Conservation (phyloP, 2,329 filamentous ascomycete species). For the Triangularia setosa region DNA sequence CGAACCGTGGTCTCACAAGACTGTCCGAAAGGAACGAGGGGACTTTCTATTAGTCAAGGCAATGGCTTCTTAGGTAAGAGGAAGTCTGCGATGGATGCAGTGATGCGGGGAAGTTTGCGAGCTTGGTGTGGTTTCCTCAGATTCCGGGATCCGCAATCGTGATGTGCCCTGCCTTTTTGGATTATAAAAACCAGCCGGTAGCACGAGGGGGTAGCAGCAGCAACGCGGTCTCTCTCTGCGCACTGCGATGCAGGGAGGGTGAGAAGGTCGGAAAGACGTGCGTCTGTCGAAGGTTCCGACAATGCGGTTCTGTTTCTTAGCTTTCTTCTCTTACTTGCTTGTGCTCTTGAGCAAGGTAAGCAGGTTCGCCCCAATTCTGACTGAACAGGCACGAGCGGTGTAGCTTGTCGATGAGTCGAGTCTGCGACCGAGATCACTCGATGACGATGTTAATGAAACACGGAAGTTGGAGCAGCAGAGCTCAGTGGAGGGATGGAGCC, state of each 20-base stretch:
- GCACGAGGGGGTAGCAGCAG: neutral
- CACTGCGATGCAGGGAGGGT: neutral
- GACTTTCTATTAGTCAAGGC: constrained; percentile 47
- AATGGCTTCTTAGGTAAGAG: constrained; percentile 44
- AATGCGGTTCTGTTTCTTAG: constrained; percentile 2
- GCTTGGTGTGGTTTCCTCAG: constrained; percentile 11
- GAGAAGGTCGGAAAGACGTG: constrained; percentile 15
- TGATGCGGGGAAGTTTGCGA: constrained; percentile 39
- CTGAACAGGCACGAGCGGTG: neutral
- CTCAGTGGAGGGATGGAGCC: neutral
- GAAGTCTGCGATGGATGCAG: constrained; percentile 30
- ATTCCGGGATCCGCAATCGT: constrained; percentile 24
- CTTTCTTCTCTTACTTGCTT: neutral
- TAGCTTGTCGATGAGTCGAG: neutral
- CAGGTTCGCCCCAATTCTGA: neutral
- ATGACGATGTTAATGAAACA: neutral
- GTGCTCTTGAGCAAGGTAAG: neutral
- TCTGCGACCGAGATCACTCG: neutral
- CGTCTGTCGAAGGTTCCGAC: constrained; percentile 4
- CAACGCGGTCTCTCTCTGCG: neutral
- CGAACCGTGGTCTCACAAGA: constrained; percentile 23
- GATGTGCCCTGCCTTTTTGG: constrained; percentile 12
- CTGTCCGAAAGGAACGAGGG: constrained; percentile 17
- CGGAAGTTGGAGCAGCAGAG: neutral
- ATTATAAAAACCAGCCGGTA: neutral